Conservation (phyloP, 805 yeast species). For the Cyberlindnera misumaiensis region DNA sequence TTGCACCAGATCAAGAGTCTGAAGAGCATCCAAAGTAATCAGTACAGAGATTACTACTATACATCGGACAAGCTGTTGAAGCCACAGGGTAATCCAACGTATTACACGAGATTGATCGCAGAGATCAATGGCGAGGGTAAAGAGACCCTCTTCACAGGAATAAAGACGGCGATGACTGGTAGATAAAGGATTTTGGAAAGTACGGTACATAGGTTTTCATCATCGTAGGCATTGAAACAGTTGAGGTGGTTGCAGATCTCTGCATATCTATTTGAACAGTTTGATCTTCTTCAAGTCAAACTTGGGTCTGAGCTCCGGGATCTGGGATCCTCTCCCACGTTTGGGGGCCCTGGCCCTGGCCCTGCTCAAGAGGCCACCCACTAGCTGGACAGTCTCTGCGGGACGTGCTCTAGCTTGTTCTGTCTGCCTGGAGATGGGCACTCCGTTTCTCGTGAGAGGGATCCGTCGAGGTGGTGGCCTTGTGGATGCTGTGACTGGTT, state of each 20-base stretch:
- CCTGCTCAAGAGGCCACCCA: too few relatives aligned
- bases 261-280: not conserved
- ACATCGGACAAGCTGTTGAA: conserved; percentile 57
- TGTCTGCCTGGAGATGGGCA: too few relatives aligned
- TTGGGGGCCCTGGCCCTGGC: too few relatives aligned
- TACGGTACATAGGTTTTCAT: too few relatives aligned
- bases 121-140: conserved; percentile 68
- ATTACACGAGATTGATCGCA: conserved; percentile 61
- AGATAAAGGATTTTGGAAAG: conserved; percentile 34
- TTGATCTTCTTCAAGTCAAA: conserved; percentile 1
- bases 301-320: not conserved
- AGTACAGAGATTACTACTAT: conserved; percentile 56
- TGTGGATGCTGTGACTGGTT: too few relatives aligned
- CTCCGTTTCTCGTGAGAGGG: too few relatives aligned
- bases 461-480: too few relatives aligned
- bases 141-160: conserved; percentile 58
- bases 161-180: conserved; percentile 73
- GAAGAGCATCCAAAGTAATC: conserved; percentile 49
- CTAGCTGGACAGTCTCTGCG: too few relatives aligned
- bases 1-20: conserved; percentile 52
- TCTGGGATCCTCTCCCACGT: not conserved
- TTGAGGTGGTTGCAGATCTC: too few relatives aligned
- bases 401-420: too few relatives aligned
- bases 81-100: conserved; percentile 84
- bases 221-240: not conserved